A percentile compares a stretch with the other conserved stretches of the same genome.
Evolutionary conservation across 2,329 filamentous ascomycete genomes (phyloP).

Genomic region (Trichoderma sp.): DNA sequence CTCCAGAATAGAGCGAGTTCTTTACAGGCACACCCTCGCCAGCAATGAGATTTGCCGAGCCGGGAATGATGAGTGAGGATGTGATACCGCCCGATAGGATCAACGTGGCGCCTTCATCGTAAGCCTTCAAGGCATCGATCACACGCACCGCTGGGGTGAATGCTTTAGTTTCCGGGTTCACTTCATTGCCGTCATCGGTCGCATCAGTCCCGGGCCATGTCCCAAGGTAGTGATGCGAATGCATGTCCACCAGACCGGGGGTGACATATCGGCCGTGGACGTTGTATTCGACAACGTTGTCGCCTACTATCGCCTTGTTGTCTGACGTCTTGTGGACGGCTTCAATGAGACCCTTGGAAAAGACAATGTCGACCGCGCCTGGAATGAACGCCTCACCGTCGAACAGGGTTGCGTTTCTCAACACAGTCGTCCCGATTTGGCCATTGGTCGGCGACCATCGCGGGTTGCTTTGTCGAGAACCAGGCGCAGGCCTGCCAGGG

Average conservation of each 20-base stretch:
- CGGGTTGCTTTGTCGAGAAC: constrained; percentile 31
- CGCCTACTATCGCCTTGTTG: constrained; percentile 1
- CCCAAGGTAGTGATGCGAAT: constrained; percentile 40
- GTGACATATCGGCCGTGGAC: constrained; percentile 41
- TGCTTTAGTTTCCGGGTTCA: constrained; percentile 25
- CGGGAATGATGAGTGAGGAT: constrained; percentile 44
- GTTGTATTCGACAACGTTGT: constrained; percentile 28
- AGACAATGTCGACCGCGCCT: constrained; percentile 32
- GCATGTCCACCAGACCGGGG: constrained; percentile 45
- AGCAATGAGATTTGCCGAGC: constrained; percentile 44
- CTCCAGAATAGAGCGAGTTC: constrained; percentile 36
- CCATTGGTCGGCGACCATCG: constrained; percentile 40
- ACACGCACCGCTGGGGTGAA: constrained; percentile 10
- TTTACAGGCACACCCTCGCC: constrained; percentile 44
- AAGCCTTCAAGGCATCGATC: constrained; percentile 40
- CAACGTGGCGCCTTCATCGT: constrained; percentile 37
- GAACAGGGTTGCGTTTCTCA: constrained; percentile 43
- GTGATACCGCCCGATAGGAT: constrained; percentile 46
- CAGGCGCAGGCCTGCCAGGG: constrained; percentile 1
- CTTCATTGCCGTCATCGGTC: constrained; percentile 38
- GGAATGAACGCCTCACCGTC: constrained; percentile 38
- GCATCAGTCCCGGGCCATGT: constrained; percentile 34
- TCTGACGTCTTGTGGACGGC: constrained; percentile 12
- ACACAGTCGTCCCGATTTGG: constrained; percentile 36
- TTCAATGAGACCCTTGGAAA: constrained; percentile 15